Conservation (phyloP, 2,329 filamentous ascomycete genomes). For the Orbilia javanica region DNA sequence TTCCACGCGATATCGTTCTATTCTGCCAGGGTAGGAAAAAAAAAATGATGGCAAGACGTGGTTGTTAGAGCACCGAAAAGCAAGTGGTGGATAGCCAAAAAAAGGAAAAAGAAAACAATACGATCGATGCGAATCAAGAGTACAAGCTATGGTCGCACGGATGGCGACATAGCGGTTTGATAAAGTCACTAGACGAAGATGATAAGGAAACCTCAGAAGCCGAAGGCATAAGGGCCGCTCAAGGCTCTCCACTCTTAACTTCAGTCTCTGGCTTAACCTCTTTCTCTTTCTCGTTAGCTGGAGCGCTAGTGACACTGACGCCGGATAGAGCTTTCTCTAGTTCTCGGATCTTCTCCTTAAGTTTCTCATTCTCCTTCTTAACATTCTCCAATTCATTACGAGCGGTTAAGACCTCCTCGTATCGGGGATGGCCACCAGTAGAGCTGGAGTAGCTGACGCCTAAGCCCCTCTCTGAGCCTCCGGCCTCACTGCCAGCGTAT, state of each 20-base stretch:
- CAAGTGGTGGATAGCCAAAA: background rate
- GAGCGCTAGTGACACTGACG: conserved; percentile 12
- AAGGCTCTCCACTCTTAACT: conserved; percentile 51
- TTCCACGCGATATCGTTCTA: conserved; percentile 1
- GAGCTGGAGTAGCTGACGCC: conserved; percentile 52
- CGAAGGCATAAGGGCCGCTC: background rate
- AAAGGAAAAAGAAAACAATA: background rate
- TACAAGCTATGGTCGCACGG: background rate
- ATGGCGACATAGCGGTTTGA: background rate
- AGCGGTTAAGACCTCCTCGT: conserved; percentile 71
- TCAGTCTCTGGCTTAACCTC: conserved; percentile 33
- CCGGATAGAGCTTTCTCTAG: conserved; percentile 68
- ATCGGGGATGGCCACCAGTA: conserved; percentile 30
- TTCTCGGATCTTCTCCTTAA: conserved; percentile 74
- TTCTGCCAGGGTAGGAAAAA: conserved; percentile 5
- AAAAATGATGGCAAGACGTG: background rate
- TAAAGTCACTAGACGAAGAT: background rate
- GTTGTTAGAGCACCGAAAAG: background rate
- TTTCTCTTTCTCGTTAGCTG: conserved; percentile 16
- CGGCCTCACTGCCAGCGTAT: conserved; percentile 55
- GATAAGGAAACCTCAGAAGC: background rate
- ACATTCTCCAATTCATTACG: conserved; percentile 73
- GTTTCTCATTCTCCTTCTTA: conserved; percentile 74
- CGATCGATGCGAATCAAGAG: background rate
- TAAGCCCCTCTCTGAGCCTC: conserved; percentile 47